Conservation (phyloP, 192 early-diverging fungal species). For the Entophlyctis luteolus region DNA sequence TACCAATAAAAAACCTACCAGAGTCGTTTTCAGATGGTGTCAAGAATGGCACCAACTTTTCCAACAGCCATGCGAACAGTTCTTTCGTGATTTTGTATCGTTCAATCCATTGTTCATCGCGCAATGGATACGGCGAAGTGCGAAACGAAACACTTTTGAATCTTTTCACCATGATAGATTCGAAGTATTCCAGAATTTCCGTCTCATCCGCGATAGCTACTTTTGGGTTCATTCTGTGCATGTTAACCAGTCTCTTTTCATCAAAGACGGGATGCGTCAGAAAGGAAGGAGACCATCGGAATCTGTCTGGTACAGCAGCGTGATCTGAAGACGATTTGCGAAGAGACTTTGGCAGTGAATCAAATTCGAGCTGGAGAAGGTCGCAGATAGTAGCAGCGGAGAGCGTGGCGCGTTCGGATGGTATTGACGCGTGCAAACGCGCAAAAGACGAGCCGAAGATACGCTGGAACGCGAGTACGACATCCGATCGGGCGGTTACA, state of each 20-base stretch:
- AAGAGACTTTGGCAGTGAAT: background rate
- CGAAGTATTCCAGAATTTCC: constrained; percentile 1
- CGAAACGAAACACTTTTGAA: background rate
- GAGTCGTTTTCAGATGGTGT: background rate
- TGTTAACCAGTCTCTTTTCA: background rate
- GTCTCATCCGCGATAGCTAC: constrained; percentile 3
- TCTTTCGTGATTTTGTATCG: background rate
- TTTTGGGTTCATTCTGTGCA: constrained; percentile 1
- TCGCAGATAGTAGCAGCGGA: background rate
- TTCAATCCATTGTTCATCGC: background rate
- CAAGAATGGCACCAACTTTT: background rate
- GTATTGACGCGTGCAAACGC: constrained; percentile 1
- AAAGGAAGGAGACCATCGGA: constrained; percentile 8
- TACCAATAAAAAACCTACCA: background rate
- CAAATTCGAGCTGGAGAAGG: background rate
- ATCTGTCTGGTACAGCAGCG: background rate
- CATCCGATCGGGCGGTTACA: background rate
- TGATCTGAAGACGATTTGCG: background rate
- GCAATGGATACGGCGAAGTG: background rate
- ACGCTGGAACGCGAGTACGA: background rate
- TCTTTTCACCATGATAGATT: background rate
- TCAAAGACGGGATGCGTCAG: constrained; percentile 5
- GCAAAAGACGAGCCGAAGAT: background rate
- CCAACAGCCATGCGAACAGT: constrained; percentile 10
- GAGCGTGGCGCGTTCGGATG: background rate